Evolutionary conservation across 1,284 basidiomycete genomes (phyloP), one percentile per base, ranked within the genome.

Genomic region (Rhizopogon parksii): DNA sequence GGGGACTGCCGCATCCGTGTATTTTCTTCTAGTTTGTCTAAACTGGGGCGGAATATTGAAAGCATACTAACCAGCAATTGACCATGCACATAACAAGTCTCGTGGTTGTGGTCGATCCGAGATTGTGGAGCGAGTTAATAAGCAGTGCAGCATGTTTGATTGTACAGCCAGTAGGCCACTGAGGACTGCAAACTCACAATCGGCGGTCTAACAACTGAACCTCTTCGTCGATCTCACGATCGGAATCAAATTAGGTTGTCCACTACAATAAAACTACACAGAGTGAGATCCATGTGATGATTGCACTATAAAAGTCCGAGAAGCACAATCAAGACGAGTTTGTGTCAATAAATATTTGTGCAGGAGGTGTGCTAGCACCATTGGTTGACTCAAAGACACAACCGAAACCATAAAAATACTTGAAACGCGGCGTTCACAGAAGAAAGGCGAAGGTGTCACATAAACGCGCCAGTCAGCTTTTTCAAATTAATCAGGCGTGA

Each of bases 231-330:
- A 45, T 34, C 8, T 25, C 17, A 30, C 27, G 47, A 48, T 49
- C 27, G 21, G 8, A 17, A 48, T 49, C 24, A 47, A 47, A 49
- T 49, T 49, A 49, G 46, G 43, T 45, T 36, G 52, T 51, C 46
- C 45, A 40, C 40, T 63, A 63, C 43, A 47, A 55, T 63, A 54
- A 64, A 50, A 64, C 61, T 63, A 63, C 55, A 58, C 42, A 32
- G 27, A 17, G 42, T 17, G 6, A 34, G 42, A 45, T 34, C 42
- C 42, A 34, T 45, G 42, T 45, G 42, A 34, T 45, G 42, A 30
- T 45, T 45, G 42, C 42, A 34, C 30, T 45, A 45, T 45, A 14
- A 19, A 19, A 45, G 42, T 45, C 30, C 42, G 12, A 21, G 17
- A 30, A 30, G 42, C 32, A 45, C 42, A 45, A 45, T 30, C 30